Conservation (phyloP, 1,139 yeast species). For the Martiniozyma asiatica region DNA sequence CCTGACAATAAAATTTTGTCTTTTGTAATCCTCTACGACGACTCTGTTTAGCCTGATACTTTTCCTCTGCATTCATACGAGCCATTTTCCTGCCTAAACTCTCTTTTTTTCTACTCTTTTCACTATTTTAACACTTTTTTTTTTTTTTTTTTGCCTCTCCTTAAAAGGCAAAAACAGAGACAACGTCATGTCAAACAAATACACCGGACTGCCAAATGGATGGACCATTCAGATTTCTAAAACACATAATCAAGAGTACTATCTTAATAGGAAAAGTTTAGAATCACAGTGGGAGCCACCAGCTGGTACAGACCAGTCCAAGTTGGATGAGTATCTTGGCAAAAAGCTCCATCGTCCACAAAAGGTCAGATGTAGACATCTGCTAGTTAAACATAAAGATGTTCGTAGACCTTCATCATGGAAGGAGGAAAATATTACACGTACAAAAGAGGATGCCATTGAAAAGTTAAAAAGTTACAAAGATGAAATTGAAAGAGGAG, state of each 20-base stretch:
- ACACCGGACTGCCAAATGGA: slow-evolving; percentile 68
- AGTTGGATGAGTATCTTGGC: slow-evolving; percentile 44
- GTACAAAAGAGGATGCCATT: slow-evolving; percentile 76
- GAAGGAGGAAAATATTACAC: slow-evolving; percentile 59
- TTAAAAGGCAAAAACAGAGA: too few species aligned
- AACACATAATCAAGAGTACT: slow-evolving; percentile 79
- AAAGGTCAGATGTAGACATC: slow-evolving; percentile 61
- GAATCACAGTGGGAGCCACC: slow-evolving; percentile 92
- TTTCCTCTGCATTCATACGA: slow-evolving; percentile 8
- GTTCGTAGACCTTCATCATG: slow-evolving; percentile 88
- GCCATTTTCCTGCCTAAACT: slow-evolving; percentile 5
- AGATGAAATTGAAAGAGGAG: slow-evolving; percentile 57
- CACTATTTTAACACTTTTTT: too few species aligned
- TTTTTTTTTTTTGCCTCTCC: too few species aligned
- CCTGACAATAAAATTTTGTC: slow-evolving; percentile 79
- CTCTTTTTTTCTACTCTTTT: not conserved
- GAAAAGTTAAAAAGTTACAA: slow-evolving; percentile 49
- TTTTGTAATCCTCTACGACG: slow-evolving; percentile 80
- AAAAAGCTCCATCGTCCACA: slow-evolving; percentile 33
- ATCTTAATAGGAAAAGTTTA: slow-evolving; percentile 53
- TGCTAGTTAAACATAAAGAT: slow-evolving; percentile 69
- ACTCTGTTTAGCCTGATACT: slow-evolving; percentile 31
- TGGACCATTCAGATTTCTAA: slow-evolving; percentile 78
- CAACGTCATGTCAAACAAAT: too few species aligned
- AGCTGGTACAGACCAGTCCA: slow-evolving; percentile 57